Conservation (phyloP, 352 stramenopile genomes). For the Globisporangium spinosum region DNA sequence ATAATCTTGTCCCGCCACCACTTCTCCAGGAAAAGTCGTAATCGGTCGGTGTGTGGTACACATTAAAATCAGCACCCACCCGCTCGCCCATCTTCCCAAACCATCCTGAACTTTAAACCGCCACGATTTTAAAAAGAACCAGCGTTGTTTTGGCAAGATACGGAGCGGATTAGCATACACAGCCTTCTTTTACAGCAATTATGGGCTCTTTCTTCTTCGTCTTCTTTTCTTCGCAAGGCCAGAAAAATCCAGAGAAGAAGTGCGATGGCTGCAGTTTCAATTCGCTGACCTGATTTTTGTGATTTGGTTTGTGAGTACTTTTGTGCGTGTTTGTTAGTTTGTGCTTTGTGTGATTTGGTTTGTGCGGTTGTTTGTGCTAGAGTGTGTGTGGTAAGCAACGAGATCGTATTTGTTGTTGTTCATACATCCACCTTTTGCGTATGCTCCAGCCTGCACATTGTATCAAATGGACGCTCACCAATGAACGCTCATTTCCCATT, state of each 20-base stretch:
- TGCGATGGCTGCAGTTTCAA: background rate
- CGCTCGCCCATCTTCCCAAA: background rate
- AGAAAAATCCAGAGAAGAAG: constrained; percentile 5
- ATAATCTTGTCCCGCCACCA: background rate
- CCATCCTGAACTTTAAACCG: background rate
- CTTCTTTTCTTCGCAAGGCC: background rate
- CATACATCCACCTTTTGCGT: too few relatives aligned
- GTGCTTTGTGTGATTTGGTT: background rate
- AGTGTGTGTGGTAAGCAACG: background rate
- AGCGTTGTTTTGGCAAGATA: background rate
- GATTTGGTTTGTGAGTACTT: too few relatives aligned
- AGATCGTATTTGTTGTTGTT: background rate
- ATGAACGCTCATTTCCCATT: too few relatives aligned
- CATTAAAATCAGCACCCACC: background rate
- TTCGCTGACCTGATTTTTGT: constrained; percentile 1
- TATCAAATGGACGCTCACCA: too few relatives aligned
- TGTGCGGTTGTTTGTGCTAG: background rate
- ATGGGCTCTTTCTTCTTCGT: constrained; percentile 2
- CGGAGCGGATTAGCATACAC: background rate
- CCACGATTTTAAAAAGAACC: background rate
- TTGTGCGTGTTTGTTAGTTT: background rate
- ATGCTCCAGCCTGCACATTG: too few relatives aligned
- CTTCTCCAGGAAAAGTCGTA: constrained; percentile 11
- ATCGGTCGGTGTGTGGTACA: constrained; percentile 1
- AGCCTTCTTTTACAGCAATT: background rate